phyloP scores from a whole-genome alignment of 2,329 filamentous ascomycete genomes.

The Blumeriella jaapii region DNA sequence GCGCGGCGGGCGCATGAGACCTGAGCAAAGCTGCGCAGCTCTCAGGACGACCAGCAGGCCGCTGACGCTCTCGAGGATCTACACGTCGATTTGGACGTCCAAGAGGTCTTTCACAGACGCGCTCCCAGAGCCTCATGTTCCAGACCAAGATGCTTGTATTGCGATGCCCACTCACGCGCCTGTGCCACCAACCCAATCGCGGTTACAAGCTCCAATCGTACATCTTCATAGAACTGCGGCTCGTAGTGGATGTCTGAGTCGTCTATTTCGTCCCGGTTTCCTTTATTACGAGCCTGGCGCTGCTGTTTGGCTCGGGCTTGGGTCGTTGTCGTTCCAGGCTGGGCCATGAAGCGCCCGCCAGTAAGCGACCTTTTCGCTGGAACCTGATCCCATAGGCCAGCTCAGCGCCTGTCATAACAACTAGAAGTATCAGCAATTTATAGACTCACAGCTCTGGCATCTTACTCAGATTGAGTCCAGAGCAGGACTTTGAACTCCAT shows the following conservation, averaged over 20 bases:
- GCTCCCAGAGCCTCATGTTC: slow-evolving; percentile 16
- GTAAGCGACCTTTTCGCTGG: slow-evolving; percentile 8
- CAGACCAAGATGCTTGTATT: slow-evolving; percentile 7
- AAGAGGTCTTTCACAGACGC: slow-evolving; percentile 7
- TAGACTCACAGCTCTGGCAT: slow-evolving; percentile 21
- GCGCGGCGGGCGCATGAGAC: slow-evolving; percentile 1
- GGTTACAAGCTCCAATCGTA: slow-evolving; percentile 8
- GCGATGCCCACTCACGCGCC: slow-evolving; percentile 17
- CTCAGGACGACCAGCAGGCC: slow-evolving; percentile 5
- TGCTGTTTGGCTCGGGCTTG: slow-evolving; percentile 13
- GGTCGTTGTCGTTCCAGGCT: too few species aligned
- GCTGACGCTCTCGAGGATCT: slow-evolving; percentile 11
- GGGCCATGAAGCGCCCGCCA: slow-evolving; percentile 18
- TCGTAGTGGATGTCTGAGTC: slow-evolving; percentile 12
- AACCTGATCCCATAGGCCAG: slow-evolving; percentile 21
- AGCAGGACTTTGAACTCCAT: slow-evolving; percentile 9
- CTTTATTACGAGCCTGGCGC: slow-evolving; percentile 14
- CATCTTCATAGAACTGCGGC: slow-evolving; percentile 16
- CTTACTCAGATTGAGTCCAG: slow-evolving; percentile 5
- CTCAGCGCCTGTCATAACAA: slow-evolving; percentile 24
- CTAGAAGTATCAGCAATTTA: slow-evolving; percentile 25
- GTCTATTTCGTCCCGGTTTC: slow-evolving; percentile 16
- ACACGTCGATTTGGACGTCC: not conserved
- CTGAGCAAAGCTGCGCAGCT: too few species aligned
- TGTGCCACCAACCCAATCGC: slow-evolving; percentile 6